Percentiles rank a stretch among this genome's conserved stretches.
phyloP scores from a whole-genome alignment of 2,329 filamentous ascomycete species.

The Colletotrichum sansevieriae region DNA sequence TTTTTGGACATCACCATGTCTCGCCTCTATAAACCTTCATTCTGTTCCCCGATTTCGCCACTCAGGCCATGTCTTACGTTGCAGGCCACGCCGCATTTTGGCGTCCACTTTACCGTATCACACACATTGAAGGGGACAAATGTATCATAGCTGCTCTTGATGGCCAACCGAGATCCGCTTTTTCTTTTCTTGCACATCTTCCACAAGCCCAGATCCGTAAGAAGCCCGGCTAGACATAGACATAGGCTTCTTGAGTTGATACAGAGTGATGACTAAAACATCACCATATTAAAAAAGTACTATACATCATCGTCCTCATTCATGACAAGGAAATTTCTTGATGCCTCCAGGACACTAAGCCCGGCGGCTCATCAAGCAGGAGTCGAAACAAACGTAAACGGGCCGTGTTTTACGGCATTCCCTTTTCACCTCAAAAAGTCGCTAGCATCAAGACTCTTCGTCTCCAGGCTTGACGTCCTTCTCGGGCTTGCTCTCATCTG shows the following conservation, averaged over 20 bases:
- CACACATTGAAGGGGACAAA: not conserved
- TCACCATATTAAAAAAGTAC: slow-evolving; percentile 24
- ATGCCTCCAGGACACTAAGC: not conserved
- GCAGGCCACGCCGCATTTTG: slow-evolving; percentile 23
- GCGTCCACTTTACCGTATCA: not conserved
- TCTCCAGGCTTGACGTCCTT: slow-evolving; percentile 42
- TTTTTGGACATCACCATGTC: not conserved
- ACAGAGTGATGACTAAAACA: slow-evolving; percentile 28
- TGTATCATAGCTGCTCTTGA: slow-evolving; percentile 11
- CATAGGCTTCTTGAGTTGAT: slow-evolving; percentile 30
- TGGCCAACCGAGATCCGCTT: not conserved
- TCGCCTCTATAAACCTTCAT: no score
- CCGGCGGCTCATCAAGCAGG: slow-evolving; percentile 7
- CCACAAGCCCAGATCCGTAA: not conserved
- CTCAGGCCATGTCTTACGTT: slow-evolving; percentile 5
- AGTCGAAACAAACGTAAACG: not conserved
- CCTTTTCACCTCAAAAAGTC: not conserved
- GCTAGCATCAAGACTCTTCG: slow-evolving; percentile 19
- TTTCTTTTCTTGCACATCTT: slow-evolving; percentile 12
- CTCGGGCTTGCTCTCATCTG: slow-evolving; percentile 36
- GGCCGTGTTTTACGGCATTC: not conserved
- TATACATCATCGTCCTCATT: slow-evolving; percentile 39
- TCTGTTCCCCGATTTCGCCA: no score
- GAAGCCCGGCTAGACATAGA: slow-evolving; percentile 24
- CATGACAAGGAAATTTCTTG: slow-evolving; percentile 14